Percentiles rank a stretch among this genome's conserved stretches.
phyloP scores from a whole-genome alignment of 192 early-diverging fungal genomes.

The Entomortierella parvispora region DNA sequence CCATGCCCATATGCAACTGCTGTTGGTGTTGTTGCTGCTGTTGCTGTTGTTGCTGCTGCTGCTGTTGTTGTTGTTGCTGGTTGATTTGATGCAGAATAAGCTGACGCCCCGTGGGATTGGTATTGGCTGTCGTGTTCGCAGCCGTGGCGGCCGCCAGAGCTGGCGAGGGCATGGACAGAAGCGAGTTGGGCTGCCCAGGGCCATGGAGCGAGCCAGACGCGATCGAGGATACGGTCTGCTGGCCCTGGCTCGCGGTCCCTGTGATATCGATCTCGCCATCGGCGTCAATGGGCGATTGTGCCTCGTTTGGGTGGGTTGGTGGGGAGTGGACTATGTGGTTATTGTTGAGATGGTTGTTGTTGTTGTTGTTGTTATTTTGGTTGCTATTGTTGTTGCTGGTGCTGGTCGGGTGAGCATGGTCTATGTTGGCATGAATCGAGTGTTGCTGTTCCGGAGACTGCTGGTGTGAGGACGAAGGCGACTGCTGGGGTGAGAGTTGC shows the following conservation, averaged over 20 bases:
- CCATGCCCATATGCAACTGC: slow-evolving; percentile 24
- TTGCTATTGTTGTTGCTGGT: slow-evolving; percentile 9
- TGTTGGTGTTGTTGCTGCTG: slow-evolving; percentile 12
- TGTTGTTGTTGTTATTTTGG: neutral
- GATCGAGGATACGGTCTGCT: neutral
- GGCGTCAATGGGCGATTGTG: slow-evolving; percentile 37
- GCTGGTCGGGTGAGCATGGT: slow-evolving; percentile 16
- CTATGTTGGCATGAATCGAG: slow-evolving; percentile 8
- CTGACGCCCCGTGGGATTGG: slow-evolving; percentile 11
- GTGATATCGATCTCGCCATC: slow-evolving; percentile 28
- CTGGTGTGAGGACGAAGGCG: slow-evolving; percentile 24
- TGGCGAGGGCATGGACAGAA: slow-evolving; percentile 47
- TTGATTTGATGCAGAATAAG: slow-evolving; percentile 31
- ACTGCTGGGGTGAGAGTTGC: slow-evolving; percentile 31
- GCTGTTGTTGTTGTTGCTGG: slow-evolving; percentile 39
- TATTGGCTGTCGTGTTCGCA: slow-evolving; percentile 35
- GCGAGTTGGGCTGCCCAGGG: slow-evolving; percentile 26
- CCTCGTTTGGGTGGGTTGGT: slow-evolving; percentile 33
- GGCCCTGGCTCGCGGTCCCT: neutral
- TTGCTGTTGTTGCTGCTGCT: slow-evolving; percentile 23
- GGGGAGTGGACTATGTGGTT: slow-evolving; percentile 19
- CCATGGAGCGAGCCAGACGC: slow-evolving; percentile 20
- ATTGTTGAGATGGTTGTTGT: slow-evolving; percentile 1
- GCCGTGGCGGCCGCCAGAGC: slow-evolving; percentile 43
- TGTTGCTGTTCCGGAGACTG: slow-evolving; percentile 45